Evolutionary conservation across 345 rosid species (phyloP), one percentile per base, ranked within the genome.

Genomic region (Brassica cretica): DNA sequence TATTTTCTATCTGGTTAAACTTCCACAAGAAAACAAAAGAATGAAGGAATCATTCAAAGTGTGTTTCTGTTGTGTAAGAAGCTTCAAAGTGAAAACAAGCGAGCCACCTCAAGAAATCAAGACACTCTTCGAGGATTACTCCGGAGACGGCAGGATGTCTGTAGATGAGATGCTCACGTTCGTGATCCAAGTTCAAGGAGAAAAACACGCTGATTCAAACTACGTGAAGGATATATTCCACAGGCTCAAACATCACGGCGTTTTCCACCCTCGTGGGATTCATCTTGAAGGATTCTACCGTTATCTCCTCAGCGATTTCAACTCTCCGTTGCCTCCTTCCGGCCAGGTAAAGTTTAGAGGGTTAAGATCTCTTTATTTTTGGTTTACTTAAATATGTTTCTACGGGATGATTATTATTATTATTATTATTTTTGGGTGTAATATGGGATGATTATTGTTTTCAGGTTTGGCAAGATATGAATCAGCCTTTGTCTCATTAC

Each of bases 31-130:
- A 1, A 21, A 4, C 6, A 51, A 16, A 35, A 71, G 2, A 27
- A 76, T 81, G 78, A 65, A 71, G 39, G 84, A 76, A 6, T 62
- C 76, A 15, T 76, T 76, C 81, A 81, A 68, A 67, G 77, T 72
- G 51, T 79, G 82, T 41, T 81, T 81, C 64, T 76, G 80, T 81
- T 95, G 91, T 88, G 86, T 84, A 71, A 80, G 98, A 76, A 88
- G 86, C 81, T 90, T 91, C 89, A 89, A 82, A 84, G 83, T 88
- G 83, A 85, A 82, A 18, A 88, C 85, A 64, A 84, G 88, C 14
- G 93, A 89, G 81, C 92, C 94, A 2, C 97, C 99, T 4, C 75
- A 78, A n/a, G 98, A 93, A 68, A 88, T 95, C 75, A 84, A 73
- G 61, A 78, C 37, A 8, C 82, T 85, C 3, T 95, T 95, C 77